phyloP scores from a whole-genome alignment of 257 asterid species.

The Primulina huaijiensis region DNA sequence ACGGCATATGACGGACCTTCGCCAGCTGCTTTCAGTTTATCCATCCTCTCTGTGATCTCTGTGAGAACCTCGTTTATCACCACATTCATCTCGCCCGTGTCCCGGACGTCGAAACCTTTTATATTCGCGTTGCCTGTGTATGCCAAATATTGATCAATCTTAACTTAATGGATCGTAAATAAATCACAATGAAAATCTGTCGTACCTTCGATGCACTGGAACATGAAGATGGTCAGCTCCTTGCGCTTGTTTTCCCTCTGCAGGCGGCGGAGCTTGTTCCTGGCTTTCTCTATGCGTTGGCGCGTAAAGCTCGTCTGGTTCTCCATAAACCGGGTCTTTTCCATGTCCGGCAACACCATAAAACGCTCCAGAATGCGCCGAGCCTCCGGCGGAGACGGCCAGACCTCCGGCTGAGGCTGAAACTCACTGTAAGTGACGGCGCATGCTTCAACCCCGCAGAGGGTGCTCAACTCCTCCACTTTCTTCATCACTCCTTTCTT shows the following conservation, averaged over 20 bases:
- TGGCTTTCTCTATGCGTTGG: not conserved
- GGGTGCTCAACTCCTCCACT: not conserved
- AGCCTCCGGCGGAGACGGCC: not conserved
- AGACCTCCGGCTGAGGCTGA: conserved; percentile 8
- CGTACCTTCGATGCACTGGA: not conserved
- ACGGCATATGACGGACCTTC: too few relatives aligned
- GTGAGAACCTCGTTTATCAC: too few relatives aligned
- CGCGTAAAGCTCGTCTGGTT: not conserved
- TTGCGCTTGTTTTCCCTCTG: not conserved
- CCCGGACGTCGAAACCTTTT: too few relatives aligned
- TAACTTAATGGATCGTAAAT: too few relatives aligned
- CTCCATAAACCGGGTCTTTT: not conserved
- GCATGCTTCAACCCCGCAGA: conserved; percentile 3
- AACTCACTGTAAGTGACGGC: not conserved
- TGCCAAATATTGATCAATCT: too few relatives aligned
- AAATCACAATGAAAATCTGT: too few relatives aligned
- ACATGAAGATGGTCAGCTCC: not conserved
- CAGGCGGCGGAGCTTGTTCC: too few relatives aligned
- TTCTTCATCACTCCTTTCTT: too few relatives aligned
- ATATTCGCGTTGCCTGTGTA: too few relatives aligned
- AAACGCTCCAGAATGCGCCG: not conserved
- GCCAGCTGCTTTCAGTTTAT: too few relatives aligned
- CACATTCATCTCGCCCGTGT: too few relatives aligned
- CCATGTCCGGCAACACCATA: not conserved
- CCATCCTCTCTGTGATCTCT: too few relatives aligned